These are phyloP conservation scores for Teratosphaeria pseudoeucalypti DNA, from an alignment of 2,329 filamentous ascomycete species.

Conservation along the genomic window DNA sequence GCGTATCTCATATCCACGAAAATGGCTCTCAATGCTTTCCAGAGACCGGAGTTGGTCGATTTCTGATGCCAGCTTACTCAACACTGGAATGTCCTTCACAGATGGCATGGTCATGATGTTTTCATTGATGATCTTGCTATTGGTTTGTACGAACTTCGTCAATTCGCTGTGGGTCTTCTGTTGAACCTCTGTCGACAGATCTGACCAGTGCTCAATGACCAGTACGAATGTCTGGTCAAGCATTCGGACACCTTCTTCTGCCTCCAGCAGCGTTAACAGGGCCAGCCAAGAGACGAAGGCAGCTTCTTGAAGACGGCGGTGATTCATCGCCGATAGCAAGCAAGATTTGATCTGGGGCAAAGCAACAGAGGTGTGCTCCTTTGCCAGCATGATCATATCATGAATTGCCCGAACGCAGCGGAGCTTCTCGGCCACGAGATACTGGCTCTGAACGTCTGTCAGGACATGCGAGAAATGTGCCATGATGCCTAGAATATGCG, in stretches of 20 bases:
- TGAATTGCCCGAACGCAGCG: conserved; percentile 74
- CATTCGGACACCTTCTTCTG: conserved; percentile 67
- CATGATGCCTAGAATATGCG: conserved; percentile 78
- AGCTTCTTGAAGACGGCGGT: conserved; percentile 61
- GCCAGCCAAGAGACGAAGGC: conserved; percentile 78
- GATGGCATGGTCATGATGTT: conserved; percentile 71
- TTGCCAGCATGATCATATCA: conserved; percentile 73
- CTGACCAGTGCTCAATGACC: conserved; percentile 68
- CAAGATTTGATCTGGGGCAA: conserved; percentile 92
- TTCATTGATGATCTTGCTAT: conserved; percentile 51
- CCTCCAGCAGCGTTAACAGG: conserved; percentile 63
- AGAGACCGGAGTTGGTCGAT: conserved; percentile 55
- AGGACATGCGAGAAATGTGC: conserved; percentile 68
- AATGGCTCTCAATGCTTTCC: conserved; percentile 55
- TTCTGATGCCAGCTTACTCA: conserved; percentile 57
- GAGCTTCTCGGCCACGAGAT: conserved; percentile 55
- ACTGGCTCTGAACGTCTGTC: conserved; percentile 50
- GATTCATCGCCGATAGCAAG: conserved; percentile 70
- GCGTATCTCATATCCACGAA: conserved; percentile 62
- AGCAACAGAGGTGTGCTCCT: conserved; percentile 62
- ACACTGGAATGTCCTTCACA: conserved; percentile 56
- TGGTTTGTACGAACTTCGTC: conserved; percentile 51
- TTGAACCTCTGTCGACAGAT: conserved; percentile 52
- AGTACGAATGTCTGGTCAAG: conserved; percentile 86
- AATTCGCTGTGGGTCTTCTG: conserved; percentile 54